These are phyloP conservation scores for Gloeostereum incarnatum DNA, from an alignment of 768 basidiomycete species.

Conservation along the genomic window DNA sequence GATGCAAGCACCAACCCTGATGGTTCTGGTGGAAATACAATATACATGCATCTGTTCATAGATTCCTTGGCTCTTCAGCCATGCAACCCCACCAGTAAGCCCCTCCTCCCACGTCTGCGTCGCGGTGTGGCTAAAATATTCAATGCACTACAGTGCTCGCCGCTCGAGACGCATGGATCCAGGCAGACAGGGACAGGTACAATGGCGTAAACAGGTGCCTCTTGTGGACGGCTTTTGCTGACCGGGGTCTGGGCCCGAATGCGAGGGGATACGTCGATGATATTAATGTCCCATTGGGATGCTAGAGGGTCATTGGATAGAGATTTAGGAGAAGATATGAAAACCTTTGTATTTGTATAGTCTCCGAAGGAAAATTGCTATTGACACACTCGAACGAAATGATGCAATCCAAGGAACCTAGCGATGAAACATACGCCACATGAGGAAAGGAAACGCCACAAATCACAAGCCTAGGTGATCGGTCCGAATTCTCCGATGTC, in stretches of 20 bases:
- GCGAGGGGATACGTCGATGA: conserved; percentile 22
- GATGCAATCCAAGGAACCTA: too few species aligned
- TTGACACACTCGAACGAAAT: too few species aligned
- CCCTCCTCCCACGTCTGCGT: background rate
- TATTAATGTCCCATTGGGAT: conserved; percentile 16
- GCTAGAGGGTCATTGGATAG: conserved; percentile 10
- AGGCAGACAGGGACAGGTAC: conserved; percentile 40
- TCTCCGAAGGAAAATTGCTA: too few species aligned
- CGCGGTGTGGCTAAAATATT: background rate
- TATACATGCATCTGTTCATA: conserved; percentile 42
- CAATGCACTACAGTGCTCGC: conserved; percentile 20
- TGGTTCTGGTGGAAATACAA: conserved; percentile 34
- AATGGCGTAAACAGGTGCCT: conserved; percentile 33
- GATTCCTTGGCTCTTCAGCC: conserved; percentile 38
- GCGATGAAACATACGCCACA: too few species aligned
- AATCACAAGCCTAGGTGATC: too few species aligned
- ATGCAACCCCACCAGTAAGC: conserved; percentile 41
- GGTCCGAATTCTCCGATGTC: too few species aligned
- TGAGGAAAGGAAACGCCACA: too few species aligned
- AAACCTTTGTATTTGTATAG: too few species aligned
- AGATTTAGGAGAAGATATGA: too few species aligned
- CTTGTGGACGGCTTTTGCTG: conserved; percentile 38
- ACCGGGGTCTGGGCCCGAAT: conserved; percentile 34
- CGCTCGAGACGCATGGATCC: conserved; percentile 42
- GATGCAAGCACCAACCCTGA: conserved; percentile 30